These are phyloP conservation scores for Dioszegia crocea DNA, from an alignment of 768 basidiomycete species.

Conservation along the genomic window DNA sequence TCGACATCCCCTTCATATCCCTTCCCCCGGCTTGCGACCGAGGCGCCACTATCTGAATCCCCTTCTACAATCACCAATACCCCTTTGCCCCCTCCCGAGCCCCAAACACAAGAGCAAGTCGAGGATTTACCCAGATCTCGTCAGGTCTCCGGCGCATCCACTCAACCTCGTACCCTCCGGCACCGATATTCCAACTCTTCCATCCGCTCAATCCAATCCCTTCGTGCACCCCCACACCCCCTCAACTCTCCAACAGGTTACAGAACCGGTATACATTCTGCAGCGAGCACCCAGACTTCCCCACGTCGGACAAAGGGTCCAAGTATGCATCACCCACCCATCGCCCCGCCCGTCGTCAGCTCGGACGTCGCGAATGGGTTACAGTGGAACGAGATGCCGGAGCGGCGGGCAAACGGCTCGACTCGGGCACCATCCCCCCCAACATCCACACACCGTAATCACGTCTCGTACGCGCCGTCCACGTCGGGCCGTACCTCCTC, in stretches of 20 bases:
- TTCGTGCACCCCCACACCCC: conserved; percentile 43
- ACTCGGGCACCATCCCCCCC: not conserved
- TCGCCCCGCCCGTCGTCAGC: conserved; percentile 35
- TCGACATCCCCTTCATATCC: conserved; percentile 30
- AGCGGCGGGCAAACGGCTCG: conserved; percentile 2
- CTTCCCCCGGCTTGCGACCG: conserved; percentile 20
- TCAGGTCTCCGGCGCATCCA: conserved; percentile 13
- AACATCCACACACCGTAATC: not conserved
- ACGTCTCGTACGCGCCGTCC: not conserved
- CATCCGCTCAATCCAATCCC: conserved; percentile 41
- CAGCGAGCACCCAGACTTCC: conserved; percentile 25
- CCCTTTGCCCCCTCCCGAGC: not conserved
- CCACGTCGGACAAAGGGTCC: conserved; percentile 20
- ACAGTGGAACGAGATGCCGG: conserved; percentile 23
- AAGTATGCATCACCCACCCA: conserved; percentile 36
- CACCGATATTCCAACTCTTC: conserved; percentile 41
- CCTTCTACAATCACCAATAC: not conserved
- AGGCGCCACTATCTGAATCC: conserved; percentile 3
- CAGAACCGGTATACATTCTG: conserved; percentile 17
- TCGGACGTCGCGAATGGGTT: conserved; percentile 25
- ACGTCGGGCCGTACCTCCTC: not conserved
- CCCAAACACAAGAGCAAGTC: not conserved
- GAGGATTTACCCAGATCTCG: conserved; percentile 15
- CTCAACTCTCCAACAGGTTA: conserved; percentile 41
- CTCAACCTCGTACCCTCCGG: conserved; percentile 11